Evolutionary conservation across 352 stramenopile genomes (phyloP).

Genomic region (Pythium aristosporum): DNA sequence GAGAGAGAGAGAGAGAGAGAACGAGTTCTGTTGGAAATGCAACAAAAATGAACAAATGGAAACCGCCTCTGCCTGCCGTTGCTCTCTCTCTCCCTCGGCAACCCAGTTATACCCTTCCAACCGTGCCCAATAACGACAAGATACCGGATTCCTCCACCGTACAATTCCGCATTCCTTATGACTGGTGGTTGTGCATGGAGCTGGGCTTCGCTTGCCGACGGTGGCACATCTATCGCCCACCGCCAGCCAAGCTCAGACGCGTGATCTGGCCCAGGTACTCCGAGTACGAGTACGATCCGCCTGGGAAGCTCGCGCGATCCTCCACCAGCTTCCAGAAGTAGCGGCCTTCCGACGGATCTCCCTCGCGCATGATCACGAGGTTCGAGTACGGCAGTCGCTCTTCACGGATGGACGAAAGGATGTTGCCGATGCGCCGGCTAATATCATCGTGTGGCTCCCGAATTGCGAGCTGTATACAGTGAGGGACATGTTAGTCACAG

Average conservation of each 20-base stretch:
- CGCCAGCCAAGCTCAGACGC: slow-evolving; percentile 59
- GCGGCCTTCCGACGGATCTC: slow-evolving; percentile 90
- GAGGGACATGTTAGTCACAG: slow-evolving; percentile 30
- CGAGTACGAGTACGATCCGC: slow-evolving; percentile 96
- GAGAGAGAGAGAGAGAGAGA: slow-evolving; percentile 6
- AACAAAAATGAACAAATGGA: slow-evolving; percentile 20
- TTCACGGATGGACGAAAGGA: slow-evolving; percentile 89
- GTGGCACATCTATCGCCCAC: slow-evolving; percentile 58
- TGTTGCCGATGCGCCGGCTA: slow-evolving; percentile 79
- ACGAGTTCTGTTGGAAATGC: background rate
- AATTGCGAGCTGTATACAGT: slow-evolving; percentile 58
- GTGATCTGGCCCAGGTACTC: slow-evolving; percentile 95
- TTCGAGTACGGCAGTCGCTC: slow-evolving; percentile 82
- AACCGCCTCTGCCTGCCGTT: slow-evolving; percentile 15
- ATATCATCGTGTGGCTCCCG: slow-evolving; percentile 84
- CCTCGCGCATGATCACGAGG: slow-evolving; percentile 93
- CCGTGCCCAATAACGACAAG: background rate
- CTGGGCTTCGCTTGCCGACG: too few relatives aligned
- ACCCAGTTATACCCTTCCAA: background rate
- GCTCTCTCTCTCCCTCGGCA: background rate
- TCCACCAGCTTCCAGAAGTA: slow-evolving; percentile 99
- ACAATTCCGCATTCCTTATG: background rate
- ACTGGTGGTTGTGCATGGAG: too few relatives aligned
- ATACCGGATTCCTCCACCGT: background rate
- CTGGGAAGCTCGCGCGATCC: slow-evolving; percentile 96